phyloP scores from a whole-genome alignment of 257 asterid genomes.

The Nemophila menziesii region DNA sequence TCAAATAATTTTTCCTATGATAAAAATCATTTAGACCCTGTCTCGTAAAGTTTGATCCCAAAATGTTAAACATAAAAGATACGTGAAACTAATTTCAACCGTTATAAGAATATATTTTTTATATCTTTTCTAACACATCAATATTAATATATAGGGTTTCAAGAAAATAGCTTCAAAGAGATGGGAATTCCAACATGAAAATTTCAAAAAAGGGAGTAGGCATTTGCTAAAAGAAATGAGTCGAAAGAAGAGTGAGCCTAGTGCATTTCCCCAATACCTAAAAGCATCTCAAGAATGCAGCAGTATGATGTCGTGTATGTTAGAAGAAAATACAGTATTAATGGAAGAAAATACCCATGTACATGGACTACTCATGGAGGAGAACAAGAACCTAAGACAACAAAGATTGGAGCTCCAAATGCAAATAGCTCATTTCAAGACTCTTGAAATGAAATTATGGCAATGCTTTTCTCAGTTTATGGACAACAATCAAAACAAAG shows the following conservation, averaged over 20 bases:
- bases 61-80: too few species aligned
- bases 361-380: constrained; percentile 27
- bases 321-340: not conserved
- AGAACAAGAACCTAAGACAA: constrained; percentile 31
- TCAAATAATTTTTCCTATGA: too few species aligned
- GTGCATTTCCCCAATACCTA: constrained; percentile 38
- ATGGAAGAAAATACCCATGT: not conserved
- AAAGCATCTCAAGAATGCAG: constrained; percentile 17
- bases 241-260: constrained; percentile 41
- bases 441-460: constrained; percentile 23
- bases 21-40: too few species aligned
- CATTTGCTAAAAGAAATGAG: constrained; percentile 34
- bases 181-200: constrained; percentile 60
- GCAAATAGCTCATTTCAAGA: constrained; percentile 45
- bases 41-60: too few species aligned
- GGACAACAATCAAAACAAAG: constrained; percentile 11
- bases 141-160: constrained; percentile 34
- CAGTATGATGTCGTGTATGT: not conserved
- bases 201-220: constrained; percentile 34
- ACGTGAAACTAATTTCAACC: too few species aligned
- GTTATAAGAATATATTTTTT: too few species aligned
- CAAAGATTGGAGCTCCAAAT: constrained; percentile 35
- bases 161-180: constrained; percentile 43
- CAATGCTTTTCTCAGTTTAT: constrained; percentile 19
- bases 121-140: too few species aligned